Percentiles rank a stretch among this genome's conserved stretches.
Evolutionary conservation across 1,284 basidiomycete species (phyloP).

Genomic region (Tilletiopsis washingtonensis): DNA sequence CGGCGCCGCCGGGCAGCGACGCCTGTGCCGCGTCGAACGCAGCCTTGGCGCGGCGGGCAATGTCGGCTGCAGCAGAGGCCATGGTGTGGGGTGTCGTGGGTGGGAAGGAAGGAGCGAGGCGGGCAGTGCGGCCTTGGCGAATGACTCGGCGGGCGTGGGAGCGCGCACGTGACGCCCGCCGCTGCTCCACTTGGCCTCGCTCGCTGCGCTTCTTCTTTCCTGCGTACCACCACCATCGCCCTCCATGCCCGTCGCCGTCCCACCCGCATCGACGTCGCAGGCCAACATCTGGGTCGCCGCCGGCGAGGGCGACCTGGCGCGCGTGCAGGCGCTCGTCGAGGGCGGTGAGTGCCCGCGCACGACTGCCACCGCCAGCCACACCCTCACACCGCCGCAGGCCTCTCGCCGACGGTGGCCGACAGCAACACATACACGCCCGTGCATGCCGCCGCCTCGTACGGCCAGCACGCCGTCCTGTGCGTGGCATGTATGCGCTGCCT

Average conservation of each 20-base stretch:
- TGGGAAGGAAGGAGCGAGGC: too few species aligned
- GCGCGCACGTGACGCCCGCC: too few species aligned
- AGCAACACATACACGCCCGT: constrained; percentile 39
- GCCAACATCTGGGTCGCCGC: constrained; percentile 45
- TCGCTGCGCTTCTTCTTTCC: too few species aligned
- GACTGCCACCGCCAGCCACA: background rate
- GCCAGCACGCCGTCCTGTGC: constrained; percentile 30
- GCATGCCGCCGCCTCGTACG: constrained; percentile 45
- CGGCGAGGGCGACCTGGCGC: constrained; percentile 37
- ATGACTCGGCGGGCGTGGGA: too few species aligned
- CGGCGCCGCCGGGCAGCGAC: constrained; percentile 7
- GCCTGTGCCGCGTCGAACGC: constrained; percentile 20
- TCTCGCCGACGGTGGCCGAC: constrained; percentile 31
- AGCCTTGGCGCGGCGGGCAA: constrained; percentile 18
- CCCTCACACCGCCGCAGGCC: constrained; percentile 1
- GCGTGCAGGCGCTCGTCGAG: constrained; percentile 35
- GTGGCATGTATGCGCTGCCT: too few species aligned
- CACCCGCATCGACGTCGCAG: too few species aligned
- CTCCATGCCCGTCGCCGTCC: background rate
- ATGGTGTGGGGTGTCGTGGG: too few species aligned
- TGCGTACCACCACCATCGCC: too few species aligned
- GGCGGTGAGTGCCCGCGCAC: constrained; percentile 8
- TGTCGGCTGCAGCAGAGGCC: constrained; percentile 6
- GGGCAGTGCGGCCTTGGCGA: too few species aligned
- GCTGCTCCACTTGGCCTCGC: too few species aligned